Conservation (phyloP, 2,329 filamentous ascomycete genomes). For the Raffaelea albimanens region DNA sequence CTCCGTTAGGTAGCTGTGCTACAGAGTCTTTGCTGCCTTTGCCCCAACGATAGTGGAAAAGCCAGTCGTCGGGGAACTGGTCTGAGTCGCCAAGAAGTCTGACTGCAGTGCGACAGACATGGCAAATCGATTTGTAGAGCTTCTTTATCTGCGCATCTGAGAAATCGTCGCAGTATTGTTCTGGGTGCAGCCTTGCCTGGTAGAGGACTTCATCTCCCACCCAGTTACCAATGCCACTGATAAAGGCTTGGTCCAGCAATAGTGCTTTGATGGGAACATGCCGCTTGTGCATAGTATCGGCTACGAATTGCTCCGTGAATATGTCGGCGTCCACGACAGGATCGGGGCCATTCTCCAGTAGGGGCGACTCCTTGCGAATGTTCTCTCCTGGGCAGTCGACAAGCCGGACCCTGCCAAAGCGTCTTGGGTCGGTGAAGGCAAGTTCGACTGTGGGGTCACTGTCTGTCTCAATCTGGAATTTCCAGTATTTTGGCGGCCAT, state of each 20-base stretch:
- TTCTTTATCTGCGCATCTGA: constrained; percentile 58
- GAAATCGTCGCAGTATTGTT: constrained; percentile 85
- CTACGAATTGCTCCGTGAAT: constrained; percentile 69
- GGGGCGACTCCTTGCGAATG: constrained; percentile 66
- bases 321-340: constrained; percentile 72
- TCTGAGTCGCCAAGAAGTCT: constrained; percentile 73
- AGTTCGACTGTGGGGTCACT: constrained; percentile 45
- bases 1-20: constrained; percentile 67
- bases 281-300: constrained; percentile 60
- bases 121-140: constrained; percentile 63
- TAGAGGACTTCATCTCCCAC: constrained; percentile 92
- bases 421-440: constrained; percentile 76
- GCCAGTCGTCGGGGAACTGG: constrained; percentile 77
- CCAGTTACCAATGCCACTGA: constrained; percentile 95
- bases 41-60: constrained; percentile 82
- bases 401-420: constrained; percentile 70
- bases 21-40: constrained; percentile 70
- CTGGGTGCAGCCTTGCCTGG: constrained; percentile 79
- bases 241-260: constrained; percentile 75
- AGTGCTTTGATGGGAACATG: constrained; percentile 84
- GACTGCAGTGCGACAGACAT: constrained; percentile 72
- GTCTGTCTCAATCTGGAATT: constrained; percentile 65
- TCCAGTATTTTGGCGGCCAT: constrained; percentile 89
- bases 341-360: constrained; percentile 90
- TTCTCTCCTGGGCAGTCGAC: constrained; percentile 69